Base-by-base conservation (phyloP, 2,329 filamentous ascomycete genomes). In the Bertia moriformis region DNA sequence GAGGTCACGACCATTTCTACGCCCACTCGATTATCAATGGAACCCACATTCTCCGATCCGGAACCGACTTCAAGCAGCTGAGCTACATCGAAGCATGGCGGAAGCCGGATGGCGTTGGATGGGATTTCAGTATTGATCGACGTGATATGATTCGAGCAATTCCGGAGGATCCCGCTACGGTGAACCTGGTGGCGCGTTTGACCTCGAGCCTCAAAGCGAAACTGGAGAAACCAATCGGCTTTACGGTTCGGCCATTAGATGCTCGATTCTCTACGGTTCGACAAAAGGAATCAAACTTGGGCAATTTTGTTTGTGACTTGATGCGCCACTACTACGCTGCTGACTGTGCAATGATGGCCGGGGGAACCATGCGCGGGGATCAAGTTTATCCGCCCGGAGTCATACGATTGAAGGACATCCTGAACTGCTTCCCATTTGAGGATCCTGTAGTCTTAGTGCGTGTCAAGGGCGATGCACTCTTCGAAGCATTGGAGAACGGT, bases 1-100 rank as follows among this genome's bases (percentile, higher is more conserved):
- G 87, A 38, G 87, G 87, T 0, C 87, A 94, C 51, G 88, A 94
- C 49, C 88, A 95, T 54, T 91, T 81, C 58, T 94, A 94, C 53
- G 70, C 69, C 14, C 85, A 94, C 58, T 72, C 68, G 40, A 52
- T 87, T 40, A 70, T 91, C 55, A 87, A 88, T 43, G 80, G 79
- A 5, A 83, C 75, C 0, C 87, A 94, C 50, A 73, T 93, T 2
- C 63, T 95, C n/a, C 74, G 88, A 2, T 93, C 84, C 0, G 87
- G 88, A 1, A 85, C 79, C 14, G 88, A 95, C 55, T 95, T 94
- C 61, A 93, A 91, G 59, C 83, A 95, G 54, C 64, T 94, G 22
- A 91, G 83, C 52, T 93, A 93, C 52, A 71, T 95, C 39, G 84
- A 93, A 55, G 82, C 75, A 1, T 73, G 83, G 48, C 67, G 73